Conservation (phyloP, 371 early-diverging fungal genomes). For the Hamiltosporidium tvaerminnensis region DNA sequence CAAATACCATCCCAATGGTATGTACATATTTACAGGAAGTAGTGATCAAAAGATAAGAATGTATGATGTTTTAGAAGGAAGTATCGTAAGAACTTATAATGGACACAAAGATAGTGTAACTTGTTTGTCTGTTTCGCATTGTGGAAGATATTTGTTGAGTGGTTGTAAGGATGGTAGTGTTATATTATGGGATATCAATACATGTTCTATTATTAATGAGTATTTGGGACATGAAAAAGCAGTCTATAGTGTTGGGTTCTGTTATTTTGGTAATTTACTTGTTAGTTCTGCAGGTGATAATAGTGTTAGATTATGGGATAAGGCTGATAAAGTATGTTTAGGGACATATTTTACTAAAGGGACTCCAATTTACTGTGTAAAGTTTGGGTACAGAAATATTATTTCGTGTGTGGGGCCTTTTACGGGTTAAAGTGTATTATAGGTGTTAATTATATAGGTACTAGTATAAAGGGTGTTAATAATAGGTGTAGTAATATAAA, state of each 20-base stretch:
- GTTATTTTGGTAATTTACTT: slow-evolving; percentile 68
- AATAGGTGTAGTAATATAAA: too few relatives aligned
- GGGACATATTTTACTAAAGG: slow-evolving; percentile 70
- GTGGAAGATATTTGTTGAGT: slow-evolving; percentile 75
- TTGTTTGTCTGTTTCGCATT: slow-evolving; percentile 70
- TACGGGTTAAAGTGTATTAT: too few relatives aligned
- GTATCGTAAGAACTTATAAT: slow-evolving; percentile 73
- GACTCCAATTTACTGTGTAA: slow-evolving; percentile 69
- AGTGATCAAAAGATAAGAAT: slow-evolving; percentile 77
- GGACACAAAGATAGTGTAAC: slow-evolving; percentile 72
- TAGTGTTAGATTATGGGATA: slow-evolving; percentile 79
- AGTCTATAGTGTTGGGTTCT: slow-evolving; percentile 61
- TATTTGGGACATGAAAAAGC: slow-evolving; percentile 65
- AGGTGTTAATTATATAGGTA: too few relatives aligned
- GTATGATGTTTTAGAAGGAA: slow-evolving; percentile 80
- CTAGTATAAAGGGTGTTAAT: too few relatives aligned
- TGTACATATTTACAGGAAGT: slow-evolving; percentile 81
- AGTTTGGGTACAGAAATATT: slow-evolving; percentile 74
- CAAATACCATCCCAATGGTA: slow-evolving; percentile 89
- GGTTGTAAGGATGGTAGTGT: slow-evolving; percentile 70
- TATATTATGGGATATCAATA: slow-evolving; percentile 84
- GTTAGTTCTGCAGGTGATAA: slow-evolving; percentile 74
- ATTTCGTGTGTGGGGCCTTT: slow-evolving; percentile 55
- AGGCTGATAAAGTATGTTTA: slow-evolving; percentile 57
- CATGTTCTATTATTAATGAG: slow-evolving; percentile 62